Evolutionary conservation across 2,329 filamentous ascomycete species (phyloP).

Genomic region (Neophaeococcomyces mojaviensis): DNA sequence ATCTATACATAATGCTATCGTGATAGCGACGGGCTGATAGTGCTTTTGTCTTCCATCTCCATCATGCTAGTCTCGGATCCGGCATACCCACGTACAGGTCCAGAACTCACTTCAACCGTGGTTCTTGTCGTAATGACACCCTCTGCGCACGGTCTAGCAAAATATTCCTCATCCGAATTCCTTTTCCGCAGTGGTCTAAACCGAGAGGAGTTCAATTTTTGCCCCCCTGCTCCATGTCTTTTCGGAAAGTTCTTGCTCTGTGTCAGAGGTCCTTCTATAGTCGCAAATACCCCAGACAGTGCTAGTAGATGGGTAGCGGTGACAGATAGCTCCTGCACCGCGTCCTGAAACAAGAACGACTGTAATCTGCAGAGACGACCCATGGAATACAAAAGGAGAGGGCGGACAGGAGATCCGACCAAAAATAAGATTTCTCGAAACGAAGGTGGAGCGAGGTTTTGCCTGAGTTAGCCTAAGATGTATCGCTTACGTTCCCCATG

Average conservation of each 20-base stretch:
- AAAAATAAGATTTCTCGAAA: too few relatives aligned
- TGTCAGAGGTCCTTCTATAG: constrained; percentile 13
- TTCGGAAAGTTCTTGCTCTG: constrained; percentile 5
- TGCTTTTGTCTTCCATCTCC: constrained; percentile 3
- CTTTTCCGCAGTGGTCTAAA: constrained; percentile 2
- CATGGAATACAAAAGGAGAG: too few relatives aligned
- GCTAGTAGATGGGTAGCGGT: too few relatives aligned
- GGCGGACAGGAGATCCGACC: too few relatives aligned
- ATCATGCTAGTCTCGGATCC: constrained; percentile 9
- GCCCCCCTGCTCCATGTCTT: not conserved
- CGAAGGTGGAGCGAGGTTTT: too few relatives aligned
- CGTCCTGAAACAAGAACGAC: too few relatives aligned
- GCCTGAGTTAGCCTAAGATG: too few relatives aligned
- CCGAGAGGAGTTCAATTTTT: constrained; percentile 5
- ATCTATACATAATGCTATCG: not conserved
- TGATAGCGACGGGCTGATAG: not conserved
- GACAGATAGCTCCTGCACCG: too few relatives aligned
- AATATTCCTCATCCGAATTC: constrained; percentile 17
- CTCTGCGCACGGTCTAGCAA: constrained; percentile 13
- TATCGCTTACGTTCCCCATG: too few relatives aligned
- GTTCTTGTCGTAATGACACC: constrained; percentile 19
- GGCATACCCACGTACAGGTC: constrained; percentile 10
- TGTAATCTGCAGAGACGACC: too few relatives aligned
- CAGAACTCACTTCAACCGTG: constrained; percentile 14
- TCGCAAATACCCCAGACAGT: too few relatives aligned